phyloP scores from a whole-genome alignment of 1,139 yeast species.

The Taphrina sp. region DNA sequence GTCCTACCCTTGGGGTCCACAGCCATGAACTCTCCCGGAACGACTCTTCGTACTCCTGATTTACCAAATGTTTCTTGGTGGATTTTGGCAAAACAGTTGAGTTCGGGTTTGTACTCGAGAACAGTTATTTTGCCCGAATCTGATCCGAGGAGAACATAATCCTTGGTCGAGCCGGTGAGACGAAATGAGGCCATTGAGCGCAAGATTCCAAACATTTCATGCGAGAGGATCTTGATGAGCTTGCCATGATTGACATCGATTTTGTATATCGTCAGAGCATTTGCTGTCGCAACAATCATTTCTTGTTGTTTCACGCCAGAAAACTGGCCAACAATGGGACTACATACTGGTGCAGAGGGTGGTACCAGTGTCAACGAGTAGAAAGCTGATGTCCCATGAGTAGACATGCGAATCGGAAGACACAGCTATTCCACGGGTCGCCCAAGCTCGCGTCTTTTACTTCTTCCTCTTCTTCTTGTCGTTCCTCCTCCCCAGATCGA shows the following conservation, averaged over 20 bases:
- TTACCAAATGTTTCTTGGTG: conserved; percentile 70
- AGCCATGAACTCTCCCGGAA: conserved; percentile 75
- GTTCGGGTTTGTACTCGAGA: conserved; percentile 51
- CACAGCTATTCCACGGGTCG: neutral
- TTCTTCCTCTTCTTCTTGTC: too few relatives aligned
- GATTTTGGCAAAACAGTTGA: conserved; percentile 51
- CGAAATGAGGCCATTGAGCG: conserved; percentile 55
- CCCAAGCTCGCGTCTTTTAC: too few relatives aligned
- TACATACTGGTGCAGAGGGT: conserved; percentile 34
- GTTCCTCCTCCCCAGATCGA: too few relatives aligned
- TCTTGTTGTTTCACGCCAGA: conserved; percentile 57
- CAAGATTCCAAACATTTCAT: conserved; percentile 60
- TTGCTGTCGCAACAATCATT: conserved; percentile 62
- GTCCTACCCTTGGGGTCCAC: conserved; percentile 76
- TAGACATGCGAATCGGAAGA: conserved; percentile 25
- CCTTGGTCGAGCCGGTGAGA: conserved; percentile 53
- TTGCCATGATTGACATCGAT: conserved; percentile 59
- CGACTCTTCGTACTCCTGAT: conserved; percentile 68
- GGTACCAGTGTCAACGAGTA: conserved; percentile 19
- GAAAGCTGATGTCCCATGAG: conserved; percentile 30
- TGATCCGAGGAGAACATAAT: conserved; percentile 65
- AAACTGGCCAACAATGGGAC: conserved; percentile 67
- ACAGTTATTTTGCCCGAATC: conserved; percentile 77
- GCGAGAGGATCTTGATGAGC: conserved; percentile 49
- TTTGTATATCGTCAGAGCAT: conserved; percentile 54